phyloP scores from a whole-genome alignment of 768 basidiomycete species.

The Agrocybe praecox region DNA sequence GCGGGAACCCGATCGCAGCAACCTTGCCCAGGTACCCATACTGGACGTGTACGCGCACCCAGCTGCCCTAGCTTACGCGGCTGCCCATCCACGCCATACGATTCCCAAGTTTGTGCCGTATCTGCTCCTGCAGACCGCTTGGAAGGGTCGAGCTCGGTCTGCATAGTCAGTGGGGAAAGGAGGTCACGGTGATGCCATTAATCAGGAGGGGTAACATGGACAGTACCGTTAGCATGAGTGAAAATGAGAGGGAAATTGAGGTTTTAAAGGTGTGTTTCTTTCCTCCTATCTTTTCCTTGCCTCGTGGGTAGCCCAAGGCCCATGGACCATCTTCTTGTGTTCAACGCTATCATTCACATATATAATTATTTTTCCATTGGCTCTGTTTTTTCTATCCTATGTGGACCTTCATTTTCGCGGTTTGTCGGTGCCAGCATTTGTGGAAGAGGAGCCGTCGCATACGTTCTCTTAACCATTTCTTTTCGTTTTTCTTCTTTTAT shows the following conservation, averaged over 20 bases:
- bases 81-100: conserved; percentile 81
- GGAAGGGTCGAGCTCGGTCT: conserved; percentile 98
- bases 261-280: conserved; percentile 75
- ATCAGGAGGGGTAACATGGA: conserved; percentile 94
- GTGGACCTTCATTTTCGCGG: too few relatives aligned
- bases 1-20: neutral
- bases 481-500: neutral
- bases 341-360: too few relatives aligned
- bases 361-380: neutral
- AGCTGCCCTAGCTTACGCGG: conserved; percentile 79
- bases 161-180: conserved; percentile 91
- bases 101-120: conserved; percentile 97
- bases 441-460: too few relatives aligned
- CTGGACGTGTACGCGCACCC: conserved; percentile 84
- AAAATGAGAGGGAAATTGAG: conserved; percentile 97
- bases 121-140: conserved; percentile 91
- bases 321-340: too few relatives aligned
- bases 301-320: neutral
- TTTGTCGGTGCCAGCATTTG: too few relatives aligned
- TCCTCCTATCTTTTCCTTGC: neutral
- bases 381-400: neutral
- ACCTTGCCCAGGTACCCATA: neutral
- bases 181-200: conserved; percentile 98
- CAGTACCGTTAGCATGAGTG: conserved; percentile 81
- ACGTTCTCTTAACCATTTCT: too few relatives aligned